These are phyloP conservation scores for Cryptococcus depauperatus DNA, from an alignment of 1,284 basidiomycete genomes.

Conservation along the genomic window DNA sequence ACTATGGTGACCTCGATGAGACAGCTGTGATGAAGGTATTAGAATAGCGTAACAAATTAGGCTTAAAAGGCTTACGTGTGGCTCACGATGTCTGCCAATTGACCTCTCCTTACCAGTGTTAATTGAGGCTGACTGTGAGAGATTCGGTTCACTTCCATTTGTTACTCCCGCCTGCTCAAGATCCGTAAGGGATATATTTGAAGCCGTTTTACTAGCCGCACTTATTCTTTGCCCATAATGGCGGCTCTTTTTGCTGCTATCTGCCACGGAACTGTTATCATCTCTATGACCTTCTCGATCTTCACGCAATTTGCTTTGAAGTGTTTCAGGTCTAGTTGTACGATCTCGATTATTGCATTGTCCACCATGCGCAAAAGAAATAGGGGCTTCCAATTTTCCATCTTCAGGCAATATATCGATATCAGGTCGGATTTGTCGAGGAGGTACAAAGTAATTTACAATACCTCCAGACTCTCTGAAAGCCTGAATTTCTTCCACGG, in stretches of 20 bases:
- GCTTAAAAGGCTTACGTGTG: background rate
- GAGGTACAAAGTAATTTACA: conserved; percentile 40
- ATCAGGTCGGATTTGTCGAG: conserved; percentile 11
- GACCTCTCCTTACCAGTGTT: conserved; percentile 7
- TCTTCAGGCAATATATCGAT: conserved; percentile 8
- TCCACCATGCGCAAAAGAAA: background rate
- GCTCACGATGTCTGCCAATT: background rate
- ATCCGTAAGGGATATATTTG: conserved; percentile 13
- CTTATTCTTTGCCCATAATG: background rate
- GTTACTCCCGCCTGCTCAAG: conserved; percentile 4
- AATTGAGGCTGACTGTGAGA: conserved; percentile 16
- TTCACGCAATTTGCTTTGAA: conserved; percentile 2
- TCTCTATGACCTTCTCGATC: conserved; percentile 1
- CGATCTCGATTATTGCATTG: background rate
- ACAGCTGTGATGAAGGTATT: conserved; percentile 5
- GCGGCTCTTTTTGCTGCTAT: conserved; percentile 10
- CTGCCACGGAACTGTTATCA: conserved; percentile 15
- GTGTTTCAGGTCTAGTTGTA: background rate
- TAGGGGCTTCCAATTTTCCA: background rate
- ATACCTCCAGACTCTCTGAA: conserved; percentile 30
- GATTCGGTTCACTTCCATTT: background rate
- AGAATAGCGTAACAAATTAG: background rate
- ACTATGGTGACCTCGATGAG: conserved; percentile 23
- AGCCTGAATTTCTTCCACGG: conserved; percentile 28
- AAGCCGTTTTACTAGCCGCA: conserved; percentile 8